Percentiles rank a stretch among this genome's conserved stretches.
These are phyloP conservation scores for Ambrosiella cleistominuta DNA, from an alignment of 2,329 filamentous ascomycete genomes.

Conservation along the genomic window DNA sequence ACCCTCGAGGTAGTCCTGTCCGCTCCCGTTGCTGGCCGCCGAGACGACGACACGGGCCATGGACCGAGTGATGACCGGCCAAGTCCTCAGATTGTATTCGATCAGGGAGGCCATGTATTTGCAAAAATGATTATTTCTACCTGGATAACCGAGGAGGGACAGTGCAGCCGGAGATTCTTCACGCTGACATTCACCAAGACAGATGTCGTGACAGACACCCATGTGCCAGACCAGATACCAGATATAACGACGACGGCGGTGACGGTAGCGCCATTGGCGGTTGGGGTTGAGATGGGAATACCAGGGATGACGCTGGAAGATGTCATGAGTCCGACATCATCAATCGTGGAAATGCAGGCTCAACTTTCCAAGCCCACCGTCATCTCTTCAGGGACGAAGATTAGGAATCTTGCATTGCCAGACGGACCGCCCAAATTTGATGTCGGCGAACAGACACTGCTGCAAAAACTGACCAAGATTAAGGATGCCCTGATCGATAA, in stretches of 20 bases:
- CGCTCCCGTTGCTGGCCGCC: background rate
- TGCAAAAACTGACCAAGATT: slow-evolving; percentile 57
- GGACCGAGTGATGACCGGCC: background rate
- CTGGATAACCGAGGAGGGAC: slow-evolving; percentile 43
- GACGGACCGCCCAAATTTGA: background rate
- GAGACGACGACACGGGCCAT: background rate
- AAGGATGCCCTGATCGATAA: slow-evolving; percentile 64
- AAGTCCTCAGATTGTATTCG: slow-evolving; percentile 16
- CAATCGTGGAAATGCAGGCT: background rate
- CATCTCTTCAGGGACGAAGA: background rate
- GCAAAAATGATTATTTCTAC: slow-evolving; percentile 64
- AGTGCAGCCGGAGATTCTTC: slow-evolving; percentile 45
- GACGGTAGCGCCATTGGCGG: background rate
- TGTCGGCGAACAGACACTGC: slow-evolving; percentile 36
- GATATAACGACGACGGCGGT: slow-evolving; percentile 24
- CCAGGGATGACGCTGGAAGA: too few relatives aligned
- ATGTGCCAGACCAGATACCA: background rate
- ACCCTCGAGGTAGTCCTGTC: slow-evolving; percentile 9
- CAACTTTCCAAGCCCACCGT: background rate
- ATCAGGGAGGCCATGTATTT: slow-evolving; percentile 26
- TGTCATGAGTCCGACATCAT: background rate
- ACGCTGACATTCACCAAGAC: slow-evolving; percentile 58
- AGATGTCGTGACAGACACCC: slow-evolving; percentile 19
- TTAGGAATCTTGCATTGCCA: background rate
- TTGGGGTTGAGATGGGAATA: background rate